These are phyloP conservation scores for Ganoderma multipileum DNA, from an alignment of 1,284 basidiomycete species.

Conservation along the genomic window DNA sequence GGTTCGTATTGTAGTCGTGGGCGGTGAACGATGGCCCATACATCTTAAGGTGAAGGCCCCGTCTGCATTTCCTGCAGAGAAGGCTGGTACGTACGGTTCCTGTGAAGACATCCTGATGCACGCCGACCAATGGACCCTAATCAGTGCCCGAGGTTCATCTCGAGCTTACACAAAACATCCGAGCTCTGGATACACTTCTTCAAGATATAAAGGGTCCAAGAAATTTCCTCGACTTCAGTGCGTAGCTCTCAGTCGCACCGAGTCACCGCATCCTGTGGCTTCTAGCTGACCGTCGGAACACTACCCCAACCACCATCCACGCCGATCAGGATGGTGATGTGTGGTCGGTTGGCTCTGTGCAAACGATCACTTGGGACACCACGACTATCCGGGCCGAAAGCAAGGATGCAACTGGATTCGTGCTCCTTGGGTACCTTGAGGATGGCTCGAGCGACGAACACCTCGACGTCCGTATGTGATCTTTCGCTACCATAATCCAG, in stretches of 20 bases:
- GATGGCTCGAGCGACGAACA: slow-evolving; percentile 43
- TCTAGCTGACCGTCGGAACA: not conserved
- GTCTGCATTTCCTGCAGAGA: not conserved
- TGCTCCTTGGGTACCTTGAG: slow-evolving; percentile 45
- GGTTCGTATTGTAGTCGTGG: not conserved
- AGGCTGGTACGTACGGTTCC: not conserved
- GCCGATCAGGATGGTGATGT: slow-evolving; percentile 4
- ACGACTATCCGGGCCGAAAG: slow-evolving; percentile 39
- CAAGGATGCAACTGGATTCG: slow-evolving; percentile 35
- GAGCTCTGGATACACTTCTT: not conserved
- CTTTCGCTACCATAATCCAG: not conserved
- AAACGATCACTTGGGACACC: slow-evolving; percentile 52
- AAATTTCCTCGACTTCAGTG: not conserved
- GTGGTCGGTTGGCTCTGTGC: slow-evolving; percentile 26
- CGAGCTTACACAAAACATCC: not conserved
- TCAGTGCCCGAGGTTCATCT: not conserved
- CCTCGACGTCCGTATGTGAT: slow-evolving; percentile 46
- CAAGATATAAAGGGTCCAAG: not conserved
- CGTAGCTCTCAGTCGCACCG: not conserved
- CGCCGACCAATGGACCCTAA: not conserved
- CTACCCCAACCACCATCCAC: not conserved
- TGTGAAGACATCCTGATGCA: not conserved
- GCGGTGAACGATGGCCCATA: not conserved
- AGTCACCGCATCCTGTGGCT: not conserved
- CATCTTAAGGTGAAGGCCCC: not conserved